Evolutionary conservation across 2,329 filamentous ascomycete genomes (phyloP), one percentile per base, ranked within the genome.

Genomic region (Sarocladiaceae sp.): DNA sequence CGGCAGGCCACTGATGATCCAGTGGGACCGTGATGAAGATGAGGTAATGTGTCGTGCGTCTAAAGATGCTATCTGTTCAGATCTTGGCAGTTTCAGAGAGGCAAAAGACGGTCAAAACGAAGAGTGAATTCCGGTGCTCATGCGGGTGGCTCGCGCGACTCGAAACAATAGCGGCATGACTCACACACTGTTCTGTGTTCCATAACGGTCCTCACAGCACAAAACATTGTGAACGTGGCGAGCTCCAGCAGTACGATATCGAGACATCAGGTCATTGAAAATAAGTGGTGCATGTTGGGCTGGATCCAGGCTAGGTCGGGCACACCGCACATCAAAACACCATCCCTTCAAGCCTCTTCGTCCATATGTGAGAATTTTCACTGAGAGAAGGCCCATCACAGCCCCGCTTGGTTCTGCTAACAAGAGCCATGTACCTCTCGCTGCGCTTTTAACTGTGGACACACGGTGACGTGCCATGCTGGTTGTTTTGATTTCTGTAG

Each of bases 331-430:
- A 36, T 5, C 33, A 5, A 44, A n/a, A 44, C 22, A 28, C 8
- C 17, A 17, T n/a, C 23, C 13, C 8, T 15, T 20, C 23, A n/a
- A n/a, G n/a, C n/a, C n/a, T n/a, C n/a, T n/a, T n/a, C n/a, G n/a
- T n/a, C n/a, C n/a, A n/a, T n/a, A n/a, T 26, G 40, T 44, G 40
- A 44, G 40, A 44, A 44, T 26, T 44, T 44, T 44, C 22, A 15
- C 37, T 6, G 15, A 20, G 17, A 40, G 37, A 28, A 40, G 23
- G 40, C 23, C 40, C 40, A 44, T 28, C 55, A 56, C 28, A 54
- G 54, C 59, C 55, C 61, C 57, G 53, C 60, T 62, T 29, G 58
- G 63, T 63, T 46, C 56, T 57, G 39, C 60, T 66, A 65, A 57
- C 64, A 66, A 55, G 55, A 55, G 33, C 15, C 47, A 61, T 58